These are phyloP conservation scores for Telfairia occidentalis DNA, from an alignment of 331 rosid species.

Conservation along the genomic window DNA sequence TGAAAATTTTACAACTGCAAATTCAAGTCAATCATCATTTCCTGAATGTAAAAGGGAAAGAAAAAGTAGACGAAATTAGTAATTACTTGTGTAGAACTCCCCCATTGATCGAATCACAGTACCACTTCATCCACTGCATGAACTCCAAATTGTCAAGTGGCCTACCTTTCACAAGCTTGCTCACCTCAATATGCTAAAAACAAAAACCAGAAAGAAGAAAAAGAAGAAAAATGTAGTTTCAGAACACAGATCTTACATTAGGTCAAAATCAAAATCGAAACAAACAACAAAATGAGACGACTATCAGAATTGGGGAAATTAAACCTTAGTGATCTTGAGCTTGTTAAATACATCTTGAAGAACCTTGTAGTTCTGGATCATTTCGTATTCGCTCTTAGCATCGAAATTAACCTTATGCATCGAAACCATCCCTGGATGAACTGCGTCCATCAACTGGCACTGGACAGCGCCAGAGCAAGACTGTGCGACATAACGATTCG, in stretches of 20 bases:
- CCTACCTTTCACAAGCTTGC: constrained; percentile 83
- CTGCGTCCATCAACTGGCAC: constrained; percentile 89
- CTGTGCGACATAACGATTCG: constrained; percentile 14
- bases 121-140: constrained; percentile 95
- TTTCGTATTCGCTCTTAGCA: constrained; percentile 88
- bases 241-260: neutral
- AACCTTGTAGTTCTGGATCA: constrained; percentile 96
- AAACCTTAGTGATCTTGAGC: constrained; percentile 86
- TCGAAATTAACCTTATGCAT: constrained; percentile 97
- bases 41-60: neutral
- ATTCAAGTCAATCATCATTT: neutral
- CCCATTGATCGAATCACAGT: constrained; percentile 68
- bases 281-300: neutral
- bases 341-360: constrained; percentile 90
- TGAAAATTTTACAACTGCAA: neutral
- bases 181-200: constrained; percentile 71
- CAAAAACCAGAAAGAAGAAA: neutral
- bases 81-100: constrained; percentile 38
- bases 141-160: constrained; percentile 89
- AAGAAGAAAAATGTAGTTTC: neutral
- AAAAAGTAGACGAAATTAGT: constrained; percentile 9
- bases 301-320: neutral
- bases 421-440: constrained; percentile 78
- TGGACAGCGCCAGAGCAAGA: constrained; percentile 91
- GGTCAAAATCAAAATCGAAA: neutral